Base-by-base conservation (phyloP, 108 stramenopile genomes). In the Nitzschia inconspicua region DNA sequence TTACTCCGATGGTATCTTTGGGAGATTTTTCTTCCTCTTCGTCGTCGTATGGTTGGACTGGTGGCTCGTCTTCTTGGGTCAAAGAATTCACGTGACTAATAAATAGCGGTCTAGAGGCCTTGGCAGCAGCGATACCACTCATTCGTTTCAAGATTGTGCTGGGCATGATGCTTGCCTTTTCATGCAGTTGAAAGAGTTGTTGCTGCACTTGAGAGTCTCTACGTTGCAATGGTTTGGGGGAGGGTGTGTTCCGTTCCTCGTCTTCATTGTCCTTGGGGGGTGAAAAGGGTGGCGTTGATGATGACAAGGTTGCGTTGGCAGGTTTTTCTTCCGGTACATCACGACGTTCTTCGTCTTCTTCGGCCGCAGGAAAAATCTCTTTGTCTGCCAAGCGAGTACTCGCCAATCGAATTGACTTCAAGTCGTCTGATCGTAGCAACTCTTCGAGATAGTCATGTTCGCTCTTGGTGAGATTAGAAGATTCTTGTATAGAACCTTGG, bases 161-260 rank as follows among this genome's bases (percentile, higher is more conserved):
- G 26, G 75, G 75, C 20, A 37, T 42, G 20, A 70, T 57, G 2
- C 49, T 44, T 24, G 46, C 47, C 30, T 46, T 54, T 44, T 76
- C 63, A 31, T 76, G 75, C 44, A 70, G 44, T 8, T 57, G 63
- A 49, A 66, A 70, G n/a, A 76, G 59, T 24, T 66, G 46, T 34
- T 66, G 63, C 37, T 76, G 75, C 9, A 76, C 47, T 50, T 62
- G 22, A 4, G 75, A 76, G 41, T 64, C 62, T 3, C 68, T 41
- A 3, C 48, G 44, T 25, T 53, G 41, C 24, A 31, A 37, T 25
- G 47, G 23, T 30, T 24, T 25, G n/a, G 22, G 18, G 22, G 40
- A 20, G 2, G 43, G 27, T 50, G 47, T 52, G 4, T 54, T 40
- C 42, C 20, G 36, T 28, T 46, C 13, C 18, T 59, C 30, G 4